phyloP scores from a whole-genome alignment of 345 rosid genomes.

The Cochlearia excelsa region DNA sequence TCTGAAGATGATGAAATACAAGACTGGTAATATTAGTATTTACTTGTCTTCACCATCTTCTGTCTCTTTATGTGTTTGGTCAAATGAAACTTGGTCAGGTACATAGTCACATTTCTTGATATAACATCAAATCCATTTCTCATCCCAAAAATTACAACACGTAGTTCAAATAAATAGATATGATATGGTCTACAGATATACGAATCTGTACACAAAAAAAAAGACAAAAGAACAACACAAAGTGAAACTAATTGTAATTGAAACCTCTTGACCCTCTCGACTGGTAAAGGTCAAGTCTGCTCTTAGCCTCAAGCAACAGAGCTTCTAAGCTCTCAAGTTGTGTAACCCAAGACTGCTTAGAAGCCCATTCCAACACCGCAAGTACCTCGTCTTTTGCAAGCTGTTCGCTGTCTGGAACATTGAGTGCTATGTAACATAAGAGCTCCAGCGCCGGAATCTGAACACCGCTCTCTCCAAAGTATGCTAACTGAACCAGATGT shows the following conservation, averaged over 20 bases:
- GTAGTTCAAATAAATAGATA: no score
- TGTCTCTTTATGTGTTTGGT: conserved; percentile 2
- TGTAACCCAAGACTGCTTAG: conserved; percentile 59
- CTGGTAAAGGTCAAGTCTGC: conserved; percentile 82
- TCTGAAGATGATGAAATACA: conserved; percentile 72
- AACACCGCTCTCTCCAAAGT: conserved; percentile 74
- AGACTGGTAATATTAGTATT: conserved; percentile 51
- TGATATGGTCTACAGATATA: conserved; percentile 18
- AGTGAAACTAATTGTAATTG: conserved; percentile 51
- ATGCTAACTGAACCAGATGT: conserved; percentile 81
- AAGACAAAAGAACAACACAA: not conserved
- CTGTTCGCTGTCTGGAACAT: conserved; percentile 88
- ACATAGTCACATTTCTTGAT: not conserved
- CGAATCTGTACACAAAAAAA: conserved; percentile 22
- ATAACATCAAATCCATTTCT: no score
- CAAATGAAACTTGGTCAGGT: conserved; percentile 13
- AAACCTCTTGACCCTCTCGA: conserved; percentile 77
- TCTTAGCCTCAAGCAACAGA: conserved; percentile 64
- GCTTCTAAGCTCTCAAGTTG: conserved; percentile 53
- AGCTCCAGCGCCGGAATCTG: conserved; percentile 65
- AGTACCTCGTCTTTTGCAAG: conserved; percentile 74
- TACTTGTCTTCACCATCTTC: not conserved
- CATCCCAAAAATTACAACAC: no score
- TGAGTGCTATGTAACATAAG: conserved; percentile 67
- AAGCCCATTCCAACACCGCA: conserved; percentile 86